Evolutionary conservation across 2,329 filamentous ascomycete genomes (phyloP).

Genomic region (Ascochyta fabae): DNA sequence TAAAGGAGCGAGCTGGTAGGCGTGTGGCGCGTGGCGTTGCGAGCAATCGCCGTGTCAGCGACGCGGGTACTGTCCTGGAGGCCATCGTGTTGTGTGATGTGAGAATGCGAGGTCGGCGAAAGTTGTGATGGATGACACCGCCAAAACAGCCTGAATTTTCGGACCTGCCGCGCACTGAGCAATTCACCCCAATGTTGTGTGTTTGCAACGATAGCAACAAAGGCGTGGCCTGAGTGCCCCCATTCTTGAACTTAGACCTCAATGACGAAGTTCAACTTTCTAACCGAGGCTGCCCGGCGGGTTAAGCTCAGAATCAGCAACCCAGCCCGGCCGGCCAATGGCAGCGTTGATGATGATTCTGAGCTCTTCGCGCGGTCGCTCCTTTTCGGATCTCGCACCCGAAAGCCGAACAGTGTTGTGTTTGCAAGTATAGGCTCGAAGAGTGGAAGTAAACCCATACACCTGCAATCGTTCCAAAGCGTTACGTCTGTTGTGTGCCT

Average conservation of each 20-base stretch:
- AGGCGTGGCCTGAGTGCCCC: conserved; percentile 19
- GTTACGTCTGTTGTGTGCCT: too few relatives aligned
- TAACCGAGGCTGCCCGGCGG: conserved; percentile 9
- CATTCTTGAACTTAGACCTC: conserved; percentile 24
- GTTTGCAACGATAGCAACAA: conserved; percentile 10
- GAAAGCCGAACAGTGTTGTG: not conserved
- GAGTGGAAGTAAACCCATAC: too few relatives aligned
- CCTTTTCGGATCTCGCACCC: not conserved
- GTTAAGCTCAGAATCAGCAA: too few relatives aligned
- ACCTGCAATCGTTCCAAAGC: not conserved
- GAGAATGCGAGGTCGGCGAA: conserved; percentile 15
- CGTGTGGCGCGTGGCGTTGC: conserved; percentile 27
- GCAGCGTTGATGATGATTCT: conserved; percentile 13
- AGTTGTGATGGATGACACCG: conserved; percentile 8
- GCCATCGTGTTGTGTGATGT: conserved; percentile 37
- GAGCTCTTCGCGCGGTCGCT: not conserved
- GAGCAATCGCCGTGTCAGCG: conserved; percentile 37
- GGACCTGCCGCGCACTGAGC: conserved; percentile 7
- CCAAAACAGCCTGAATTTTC: conserved; percentile 1
- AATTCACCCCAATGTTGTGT: conserved; percentile 1
- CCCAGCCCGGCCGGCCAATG: conserved; percentile 4
- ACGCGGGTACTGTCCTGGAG: conserved; percentile 37
- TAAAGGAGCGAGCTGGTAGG: conserved; percentile 27
- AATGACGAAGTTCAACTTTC: conserved; percentile 16
- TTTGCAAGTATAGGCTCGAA: too few relatives aligned